Percentiles rank a stretch among this genome's conserved stretches.
Conservation (phyloP, 1,284 basidiomycete species). For the Leccinum fuscescens region DNA sequence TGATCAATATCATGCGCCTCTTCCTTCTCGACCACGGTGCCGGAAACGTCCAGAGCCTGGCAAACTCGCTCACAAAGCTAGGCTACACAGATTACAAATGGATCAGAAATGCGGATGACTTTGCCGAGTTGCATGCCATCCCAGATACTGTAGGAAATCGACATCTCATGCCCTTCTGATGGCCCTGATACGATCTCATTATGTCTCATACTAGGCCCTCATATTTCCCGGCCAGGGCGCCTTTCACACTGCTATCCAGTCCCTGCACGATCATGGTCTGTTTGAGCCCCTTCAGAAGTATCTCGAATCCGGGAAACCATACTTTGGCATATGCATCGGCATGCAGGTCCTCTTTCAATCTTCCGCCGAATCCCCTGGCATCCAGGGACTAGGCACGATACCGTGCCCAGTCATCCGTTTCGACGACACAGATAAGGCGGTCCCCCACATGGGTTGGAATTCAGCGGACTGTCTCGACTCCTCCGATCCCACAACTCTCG, state of each 20-base stretch:
- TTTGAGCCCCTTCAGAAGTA: conserved; percentile 82
- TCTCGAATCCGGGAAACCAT: conserved; percentile 87
- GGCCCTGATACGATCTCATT: conserved; percentile 13
- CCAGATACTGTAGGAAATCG: conserved; percentile 64
- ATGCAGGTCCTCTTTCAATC: conserved; percentile 93
- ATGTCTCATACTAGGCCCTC: conserved; percentile 62
- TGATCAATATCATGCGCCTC: conserved; percentile 52
- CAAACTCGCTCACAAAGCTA: conserved; percentile 87
- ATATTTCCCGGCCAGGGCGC: conserved; percentile 98
- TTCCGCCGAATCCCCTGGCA: conserved; percentile 70
- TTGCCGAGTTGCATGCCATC: conserved; percentile 37
- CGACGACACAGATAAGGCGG: conserved; percentile 70
- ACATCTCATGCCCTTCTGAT: conserved; percentile 8
- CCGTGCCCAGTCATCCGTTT: conserved; percentile 72
- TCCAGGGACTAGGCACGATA: conserved; percentile 70
- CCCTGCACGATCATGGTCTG: conserved; percentile 74
- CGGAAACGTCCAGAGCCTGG: conserved; percentile 91
- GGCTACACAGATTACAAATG: conserved; percentile 85
- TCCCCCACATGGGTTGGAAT: conserved; percentile 99
- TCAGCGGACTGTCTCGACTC: conserved; percentile 56
- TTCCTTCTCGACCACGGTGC: conserved; percentile 96
- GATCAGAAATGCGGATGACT: conserved; percentile 85
- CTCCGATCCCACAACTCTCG: conserved; percentile 31
- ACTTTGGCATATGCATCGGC: conserved; percentile 98
- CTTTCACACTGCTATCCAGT: conserved; percentile 85